phyloP scores from a whole-genome alignment of 2,329 filamentous ascomycete genomes.

The Fusarium albosuccineum region DNA sequence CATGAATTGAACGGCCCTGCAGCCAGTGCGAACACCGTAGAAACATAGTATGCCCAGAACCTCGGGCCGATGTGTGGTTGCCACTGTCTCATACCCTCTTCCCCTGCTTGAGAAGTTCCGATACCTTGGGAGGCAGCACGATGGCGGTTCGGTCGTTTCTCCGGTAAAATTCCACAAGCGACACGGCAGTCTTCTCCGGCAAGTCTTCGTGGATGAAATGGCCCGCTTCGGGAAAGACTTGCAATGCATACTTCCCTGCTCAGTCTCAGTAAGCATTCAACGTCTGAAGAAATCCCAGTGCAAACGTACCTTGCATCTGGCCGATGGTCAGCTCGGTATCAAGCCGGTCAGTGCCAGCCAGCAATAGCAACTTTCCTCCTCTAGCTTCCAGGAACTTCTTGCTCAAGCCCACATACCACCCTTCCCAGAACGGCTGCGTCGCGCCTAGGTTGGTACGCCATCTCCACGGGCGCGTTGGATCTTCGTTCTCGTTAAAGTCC shows the following conservation, averaged over 20 bases:
- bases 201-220: constrained; percentile 98
- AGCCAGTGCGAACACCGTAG: constrained; percentile 17
- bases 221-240: constrained; percentile 93
- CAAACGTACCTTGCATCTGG: constrained; percentile 88
- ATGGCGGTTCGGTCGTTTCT: constrained; percentile 88
- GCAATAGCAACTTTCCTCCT: constrained; percentile 85
- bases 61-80: not conserved
- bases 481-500: constrained; percentile 57
- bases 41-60: not conserved
- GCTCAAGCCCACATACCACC: constrained; percentile 91
- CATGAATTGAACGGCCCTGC: constrained; percentile 5
- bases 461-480: constrained; percentile 69
- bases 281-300: not conserved
- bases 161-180: constrained; percentile 90
- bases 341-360: constrained; percentile 89
- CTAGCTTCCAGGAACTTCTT: constrained; percentile 85
- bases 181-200: constrained; percentile 87
- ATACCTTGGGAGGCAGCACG: constrained; percentile 92
- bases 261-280: constrained; percentile 24
- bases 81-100: constrained; percentile 64
- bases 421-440: constrained; percentile 93
- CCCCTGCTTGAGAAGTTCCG: constrained; percentile 74
- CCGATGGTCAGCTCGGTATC: constrained; percentile 95
- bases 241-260: constrained; percentile 89
- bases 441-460: constrained; percentile 89